These are phyloP conservation scores for Quercus tomentella DNA, from an alignment of 331 rosid genomes.

Conservation along the genomic window DNA sequence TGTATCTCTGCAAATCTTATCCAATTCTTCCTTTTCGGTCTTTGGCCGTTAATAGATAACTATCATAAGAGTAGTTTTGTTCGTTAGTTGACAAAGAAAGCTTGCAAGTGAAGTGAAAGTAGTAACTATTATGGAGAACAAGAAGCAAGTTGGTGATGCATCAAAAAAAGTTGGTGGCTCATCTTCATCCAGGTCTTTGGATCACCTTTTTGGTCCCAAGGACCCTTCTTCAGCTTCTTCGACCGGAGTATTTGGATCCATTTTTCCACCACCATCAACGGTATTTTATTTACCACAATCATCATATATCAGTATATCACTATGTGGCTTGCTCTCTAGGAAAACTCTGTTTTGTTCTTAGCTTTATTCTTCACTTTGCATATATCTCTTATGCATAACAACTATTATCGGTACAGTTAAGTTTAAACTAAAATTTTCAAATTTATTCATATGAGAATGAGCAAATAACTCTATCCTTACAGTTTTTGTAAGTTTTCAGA, in stretches of 20 bases:
- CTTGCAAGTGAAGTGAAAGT: background rate
- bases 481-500: too few species aligned
- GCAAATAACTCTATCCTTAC: too few species aligned
- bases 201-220: slow-evolving; percentile 65
- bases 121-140: slow-evolving; percentile 37
- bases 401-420: too few species aligned
- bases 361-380: background rate
- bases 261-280: slow-evolving; percentile 57
- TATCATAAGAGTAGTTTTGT: slow-evolving; percentile 41
- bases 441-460: too few species aligned
- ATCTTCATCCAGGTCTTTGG: slow-evolving; percentile 37
- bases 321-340: background rate
- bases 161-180: slow-evolving; percentile 20
- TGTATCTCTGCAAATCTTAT: slow-evolving; percentile 43
- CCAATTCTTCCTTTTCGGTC: slow-evolving; percentile 22
- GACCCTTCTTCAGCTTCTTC: slow-evolving; percentile 33
- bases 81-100: slow-evolving; percentile 40
- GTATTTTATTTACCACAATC: slow-evolving; percentile 25
- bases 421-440: too few species aligned
- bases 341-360: background rate
- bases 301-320: background rate
- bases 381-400: too few species aligned
- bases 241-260: slow-evolving; percentile 39
- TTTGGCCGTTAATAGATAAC: slow-evolving; percentile 30
- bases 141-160: slow-evolving; percentile 32